These are phyloP conservation scores for Arthroderma sp. DNA, from an alignment of 2,329 filamentous ascomycete species.

Conservation along the genomic window DNA sequence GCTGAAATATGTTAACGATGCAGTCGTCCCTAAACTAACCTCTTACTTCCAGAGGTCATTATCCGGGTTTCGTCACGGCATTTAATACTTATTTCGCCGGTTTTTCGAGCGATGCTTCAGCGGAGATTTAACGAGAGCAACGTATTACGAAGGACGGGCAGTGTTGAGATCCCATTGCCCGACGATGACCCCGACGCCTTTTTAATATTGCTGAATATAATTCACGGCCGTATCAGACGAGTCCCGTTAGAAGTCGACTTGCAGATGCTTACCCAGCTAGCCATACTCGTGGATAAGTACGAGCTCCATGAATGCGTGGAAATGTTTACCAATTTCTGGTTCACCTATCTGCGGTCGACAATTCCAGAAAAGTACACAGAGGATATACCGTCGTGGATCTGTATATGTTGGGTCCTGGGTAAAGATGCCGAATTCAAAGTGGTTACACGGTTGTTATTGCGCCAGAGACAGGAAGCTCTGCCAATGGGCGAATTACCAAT, in stretches of 20 bases:
- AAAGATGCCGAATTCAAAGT: slow-evolving; percentile 9
- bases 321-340: slow-evolving; percentile 12
- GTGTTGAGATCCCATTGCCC: slow-evolving; percentile 14
- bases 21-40: background rate
- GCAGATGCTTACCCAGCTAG: slow-evolving; percentile 8
- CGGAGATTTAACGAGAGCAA: slow-evolving; percentile 11
- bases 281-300: slow-evolving; percentile 13
- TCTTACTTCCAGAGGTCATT: slow-evolving; percentile 7
- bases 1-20: background rate
- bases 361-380: slow-evolving; percentile 9
- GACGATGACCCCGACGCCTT: slow-evolving; percentile 20
- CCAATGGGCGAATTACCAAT: slow-evolving; percentile 9
- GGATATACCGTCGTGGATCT: slow-evolving; percentile 10
- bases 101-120: slow-evolving; percentile 12
- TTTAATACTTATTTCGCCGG: slow-evolving; percentile 10
- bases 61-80: slow-evolving; percentile 11
- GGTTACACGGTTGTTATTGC: slow-evolving; percentile 9
- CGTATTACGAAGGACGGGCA: slow-evolving; percentile 5
- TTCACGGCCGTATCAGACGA: slow-evolving; percentile 17
- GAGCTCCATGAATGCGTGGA: slow-evolving; percentile 10
- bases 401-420: slow-evolving; percentile 12
- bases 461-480: slow-evolving; percentile 8
- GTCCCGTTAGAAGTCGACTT: slow-evolving; percentile 12
- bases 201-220: slow-evolving; percentile 19
- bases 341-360: slow-evolving; percentile 7